Percentiles rank a stretch among this genome's conserved stretches.
These are phyloP conservation scores for Sphagnum tenellum DNA, from an alignment of 225 moss, liverwort and hornwort genomes.

Conservation along the genomic window DNA sequence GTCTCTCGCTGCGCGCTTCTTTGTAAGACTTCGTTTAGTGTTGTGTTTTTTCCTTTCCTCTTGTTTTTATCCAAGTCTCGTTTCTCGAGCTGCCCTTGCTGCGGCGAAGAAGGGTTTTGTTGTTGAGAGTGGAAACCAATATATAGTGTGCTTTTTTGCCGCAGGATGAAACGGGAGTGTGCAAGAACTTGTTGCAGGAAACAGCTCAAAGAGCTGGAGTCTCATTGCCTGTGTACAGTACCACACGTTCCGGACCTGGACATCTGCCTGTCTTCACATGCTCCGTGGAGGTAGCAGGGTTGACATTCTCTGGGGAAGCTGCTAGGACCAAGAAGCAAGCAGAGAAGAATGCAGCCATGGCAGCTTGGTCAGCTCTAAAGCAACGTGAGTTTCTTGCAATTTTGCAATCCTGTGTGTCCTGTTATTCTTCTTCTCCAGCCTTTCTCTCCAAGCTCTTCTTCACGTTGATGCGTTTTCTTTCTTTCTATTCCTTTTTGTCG, in stretches of 20 bases:
- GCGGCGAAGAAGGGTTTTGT: not conserved
- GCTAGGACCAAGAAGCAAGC: constrained; percentile 98
- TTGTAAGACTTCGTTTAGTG: constrained; percentile 39
- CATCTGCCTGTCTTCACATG: constrained; percentile 99
- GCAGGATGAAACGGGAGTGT: constrained; percentile 99
- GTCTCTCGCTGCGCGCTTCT: constrained; percentile 86
- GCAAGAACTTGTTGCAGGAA: constrained; percentile 95
- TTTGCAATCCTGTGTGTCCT: not conserved
- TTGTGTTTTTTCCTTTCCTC: not conserved
- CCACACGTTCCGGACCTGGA: constrained; percentile 93
- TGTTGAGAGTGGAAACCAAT: not conserved
- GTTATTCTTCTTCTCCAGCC: not conserved
- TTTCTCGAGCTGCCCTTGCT: not conserved
- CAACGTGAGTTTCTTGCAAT: constrained; percentile 40
- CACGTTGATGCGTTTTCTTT: not conserved
- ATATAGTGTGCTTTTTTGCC: not conserved
- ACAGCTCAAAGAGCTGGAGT: constrained; percentile 98
- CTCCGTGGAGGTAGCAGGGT: constrained; percentile 77
- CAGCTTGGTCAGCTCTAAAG: constrained; percentile 94
- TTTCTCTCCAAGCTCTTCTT: not conserved
- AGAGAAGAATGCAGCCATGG: constrained; percentile 98
- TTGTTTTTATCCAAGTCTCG: not conserved
- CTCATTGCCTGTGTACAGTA: constrained; percentile 76
- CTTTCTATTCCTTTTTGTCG: not conserved
- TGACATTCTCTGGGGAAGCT: constrained; percentile 88